Base-by-base conservation (phyloP, 2,329 filamentous ascomycete species). In the Ciborinia camelliae region DNA sequence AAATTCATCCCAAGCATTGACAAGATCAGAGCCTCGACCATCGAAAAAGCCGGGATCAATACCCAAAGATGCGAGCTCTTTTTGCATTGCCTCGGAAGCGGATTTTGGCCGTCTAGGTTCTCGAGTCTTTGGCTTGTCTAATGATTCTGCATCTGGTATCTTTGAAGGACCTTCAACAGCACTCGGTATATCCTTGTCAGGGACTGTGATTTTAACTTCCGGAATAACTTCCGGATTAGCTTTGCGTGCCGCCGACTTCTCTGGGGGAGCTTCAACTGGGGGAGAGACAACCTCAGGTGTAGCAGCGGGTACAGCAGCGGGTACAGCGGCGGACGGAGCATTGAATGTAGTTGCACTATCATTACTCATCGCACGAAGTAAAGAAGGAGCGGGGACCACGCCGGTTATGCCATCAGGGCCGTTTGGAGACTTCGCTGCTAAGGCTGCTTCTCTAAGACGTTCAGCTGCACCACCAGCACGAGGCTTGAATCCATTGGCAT, bases 401-500 rank as follows among this genome's bases (percentile, higher is more conserved):
- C 89, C 86, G 15, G 89, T 96, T 69, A 97, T 96, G 2, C 93
- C 94, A 78, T 97, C 93, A 8, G 92, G 90, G 6, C 90, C 92
- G 30, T 89, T 85, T 3, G 78, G 78, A n/a, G 77, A 76, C 64
- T 84, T 86, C 68, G 79, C 81, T 64, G 86, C 83, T 43, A 64
- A 20, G n/a, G 55, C 55, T 53, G 82, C 79, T 67, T 83, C 81
- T 64, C 72, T 68, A 9, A 96, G 79, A 60, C 90, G 88, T 67
- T 96, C 92, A 60, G 87, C 92, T 28, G 92, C 93, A 68, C 93
- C 94, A 65, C 94, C 94, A 41, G 89, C 88, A 65, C 94, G 86
- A 26, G 94, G 94, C 73, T 94, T 96, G 79, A 98, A 98, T 1
- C 83, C 83, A 45, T 76, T 83, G 14, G 88, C 88, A 30, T 89